Evolutionary conservation across 176 grass and related monocot species (phyloP).

Genomic region (Secale cereale): DNA sequence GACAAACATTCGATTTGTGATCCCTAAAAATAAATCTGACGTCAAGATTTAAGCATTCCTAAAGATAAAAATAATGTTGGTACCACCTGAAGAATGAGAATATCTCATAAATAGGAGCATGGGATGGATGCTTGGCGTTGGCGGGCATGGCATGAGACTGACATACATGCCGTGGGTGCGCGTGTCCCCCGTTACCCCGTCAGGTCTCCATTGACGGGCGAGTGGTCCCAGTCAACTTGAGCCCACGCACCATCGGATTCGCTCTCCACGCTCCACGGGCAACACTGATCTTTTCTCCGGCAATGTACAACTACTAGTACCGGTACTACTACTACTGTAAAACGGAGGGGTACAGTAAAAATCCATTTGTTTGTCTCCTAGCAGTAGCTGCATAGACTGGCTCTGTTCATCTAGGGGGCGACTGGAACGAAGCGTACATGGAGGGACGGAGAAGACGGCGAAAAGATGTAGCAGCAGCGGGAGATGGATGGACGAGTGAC

Average conservation of each 20-base stretch:
- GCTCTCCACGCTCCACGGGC: background rate
- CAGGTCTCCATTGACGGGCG: background rate
- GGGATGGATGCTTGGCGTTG: background rate
- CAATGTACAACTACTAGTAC: too few relatives aligned
- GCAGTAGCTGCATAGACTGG: background rate
- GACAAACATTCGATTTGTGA: too few relatives aligned
- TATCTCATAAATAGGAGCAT: background rate
- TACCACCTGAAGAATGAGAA: background rate
- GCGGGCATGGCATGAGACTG: background rate
- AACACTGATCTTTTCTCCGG: background rate
- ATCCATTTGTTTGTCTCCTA: background rate
- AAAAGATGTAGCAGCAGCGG: background rate
- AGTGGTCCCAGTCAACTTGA: background rate
- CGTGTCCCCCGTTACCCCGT: background rate
- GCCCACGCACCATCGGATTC: background rate
- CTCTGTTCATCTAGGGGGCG: background rate
- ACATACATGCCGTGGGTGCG: background rate
- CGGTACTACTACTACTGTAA: background rate
- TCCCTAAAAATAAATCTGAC: too few relatives aligned
- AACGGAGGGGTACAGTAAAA: background rate
- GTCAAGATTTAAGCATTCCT: too few relatives aligned
- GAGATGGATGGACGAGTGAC: background rate
- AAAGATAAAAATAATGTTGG: background rate
- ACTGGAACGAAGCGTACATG: background rate
- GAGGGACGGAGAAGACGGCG: background rate